A percentile compares a stretch with the other conserved stretches of the same genome.
These are phyloP conservation scores for Moesziomyces antarcticus DNA, from an alignment of 1,284 basidiomycete species.

Conservation along the genomic window DNA sequence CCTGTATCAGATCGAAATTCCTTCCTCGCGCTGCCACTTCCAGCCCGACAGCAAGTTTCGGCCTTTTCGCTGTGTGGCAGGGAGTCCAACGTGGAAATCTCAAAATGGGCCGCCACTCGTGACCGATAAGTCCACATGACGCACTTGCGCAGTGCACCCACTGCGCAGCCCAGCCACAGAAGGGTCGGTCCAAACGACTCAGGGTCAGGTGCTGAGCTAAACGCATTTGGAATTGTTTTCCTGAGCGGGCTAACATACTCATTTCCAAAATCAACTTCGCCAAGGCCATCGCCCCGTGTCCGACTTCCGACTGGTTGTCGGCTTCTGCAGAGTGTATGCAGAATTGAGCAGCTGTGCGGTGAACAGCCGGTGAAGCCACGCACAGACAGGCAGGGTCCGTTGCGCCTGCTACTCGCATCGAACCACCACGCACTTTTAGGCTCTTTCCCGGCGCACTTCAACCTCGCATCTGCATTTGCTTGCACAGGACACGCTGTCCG, in stretches of 20 bases:
- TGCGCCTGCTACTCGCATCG: background rate
- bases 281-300: background rate
- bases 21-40: too few species aligned
- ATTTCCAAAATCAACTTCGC: background rate
- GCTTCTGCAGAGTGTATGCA: constrained; percentile 11
- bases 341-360: background rate
- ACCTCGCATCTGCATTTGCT: background rate
- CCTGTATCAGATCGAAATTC: background rate
- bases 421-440: background rate
- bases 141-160: background rate
- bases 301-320: constrained; percentile 2
- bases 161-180: too few species aligned
- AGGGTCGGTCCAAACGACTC: too few species aligned
- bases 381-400: background rate
- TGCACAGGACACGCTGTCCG: background rate
- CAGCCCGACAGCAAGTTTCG: too few species aligned
- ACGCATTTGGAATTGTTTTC: background rate
- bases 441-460: background rate
- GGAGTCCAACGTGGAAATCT: background rate
- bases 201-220: background rate
- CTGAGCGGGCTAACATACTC: background rate
- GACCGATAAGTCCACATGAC: background rate
- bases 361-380: background rate
- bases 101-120: background rate
- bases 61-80: too few species aligned